phyloP scores from a whole-genome alignment of 495 filamentous ascomycete species.

The Penicillium maclennaniae region DNA sequence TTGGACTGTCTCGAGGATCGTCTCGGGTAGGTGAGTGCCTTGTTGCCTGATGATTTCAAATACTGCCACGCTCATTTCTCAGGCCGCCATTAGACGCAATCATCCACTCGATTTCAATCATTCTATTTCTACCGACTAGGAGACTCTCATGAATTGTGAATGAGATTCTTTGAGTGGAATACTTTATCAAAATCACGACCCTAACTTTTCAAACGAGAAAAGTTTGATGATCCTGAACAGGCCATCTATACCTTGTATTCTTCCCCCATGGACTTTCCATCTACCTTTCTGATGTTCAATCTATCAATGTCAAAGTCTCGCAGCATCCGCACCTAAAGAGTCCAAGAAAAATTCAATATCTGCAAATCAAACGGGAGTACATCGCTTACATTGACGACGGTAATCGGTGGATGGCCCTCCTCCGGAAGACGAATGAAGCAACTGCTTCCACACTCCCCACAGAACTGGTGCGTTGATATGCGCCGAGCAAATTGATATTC shows the following conservation, averaged over 20 bases:
- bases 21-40: too few relatives aligned
- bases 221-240: background rate
- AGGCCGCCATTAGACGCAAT: background rate
- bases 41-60: too few relatives aligned
- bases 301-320: background rate
- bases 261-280: background rate
- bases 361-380: background rate
- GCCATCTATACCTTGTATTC: background rate
- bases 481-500: slow-evolving; percentile 21
- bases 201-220: background rate
- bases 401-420: background rate
- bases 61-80: background rate
- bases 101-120: background rate
- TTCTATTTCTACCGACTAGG: background rate
- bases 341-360: background rate
- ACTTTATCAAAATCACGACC: too few relatives aligned
- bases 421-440: slow-evolving; percentile 6
- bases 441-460: slow-evolving; percentile 24
- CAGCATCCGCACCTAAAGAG: background rate
- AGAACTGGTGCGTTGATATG: slow-evolving; percentile 24
- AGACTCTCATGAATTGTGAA: background rate
- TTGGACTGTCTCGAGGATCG: background rate
- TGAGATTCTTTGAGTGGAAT: background rate
- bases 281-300: background rate
- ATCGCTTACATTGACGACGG: slow-evolving; percentile 2